Evolutionary conservation across 164 flowering plant genomes (phyloP), one percentile per base, ranked within the genome.

Genomic region (Magnolia sinica): DNA sequence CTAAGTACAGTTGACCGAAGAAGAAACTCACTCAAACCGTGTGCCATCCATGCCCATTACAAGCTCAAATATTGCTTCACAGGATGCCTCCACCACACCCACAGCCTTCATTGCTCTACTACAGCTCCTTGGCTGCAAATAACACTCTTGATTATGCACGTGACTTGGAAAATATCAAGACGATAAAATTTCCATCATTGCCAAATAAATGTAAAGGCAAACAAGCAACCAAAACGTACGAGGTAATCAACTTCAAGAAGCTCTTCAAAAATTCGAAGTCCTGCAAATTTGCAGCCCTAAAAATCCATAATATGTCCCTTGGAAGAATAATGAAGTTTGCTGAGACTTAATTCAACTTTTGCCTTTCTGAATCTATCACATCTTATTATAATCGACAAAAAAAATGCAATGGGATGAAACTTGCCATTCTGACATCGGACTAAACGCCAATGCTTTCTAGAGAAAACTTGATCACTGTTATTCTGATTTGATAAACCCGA

Each of bases 91-190:
- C 80, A 93, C 97, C 73, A 96, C 91, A 68, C 99, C 99, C 24
- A 91, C 99, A 82, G 99, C 99, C 83, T 91, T 96, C 99, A 96
- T 96, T 74, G 99, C 99, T 87, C 98, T 89, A 81, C 98, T 93
- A 84, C 92, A 96, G 86, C 98, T 94, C 83, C 97, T 96, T 75
- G 99, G 98, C 99, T 96, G 88, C 86, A 90, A 11, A 20, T 45
- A 63, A 63, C 37, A 77, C 69, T 58, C 63, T 24, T 11, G 45
- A 67, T 71, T 31, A 71, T 27, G n/a, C 66, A 68, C 18, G 55
- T 73, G 29, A 73, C 70, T 74, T 68, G 23, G 13, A 11, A 55
- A 55, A 67, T 61, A 37, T 4, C 65, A 63, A 63, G 16, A 13
- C 1, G 52, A 27, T 65, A 65, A 65, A 22, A 19, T 59, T 59